phyloP scores from a whole-genome alignment of 345 rosid species.

The Schrenkiella parvula region DNA sequence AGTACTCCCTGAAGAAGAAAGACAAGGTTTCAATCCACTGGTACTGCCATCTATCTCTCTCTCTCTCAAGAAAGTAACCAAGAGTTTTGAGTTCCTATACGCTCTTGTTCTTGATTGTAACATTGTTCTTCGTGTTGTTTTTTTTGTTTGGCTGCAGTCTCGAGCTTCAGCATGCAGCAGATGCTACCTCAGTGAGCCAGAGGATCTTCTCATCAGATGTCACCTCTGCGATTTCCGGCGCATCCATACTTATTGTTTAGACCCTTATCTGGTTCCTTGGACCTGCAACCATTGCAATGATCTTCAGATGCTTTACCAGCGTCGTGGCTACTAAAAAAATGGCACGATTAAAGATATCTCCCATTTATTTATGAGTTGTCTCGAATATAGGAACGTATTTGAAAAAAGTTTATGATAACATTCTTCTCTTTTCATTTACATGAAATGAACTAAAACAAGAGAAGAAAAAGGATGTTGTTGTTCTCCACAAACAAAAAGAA shows the following conservation, averaged over 20 bases:
- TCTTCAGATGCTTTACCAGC: constrained; percentile 54
- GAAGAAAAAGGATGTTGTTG: background rate
- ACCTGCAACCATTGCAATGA: constrained; percentile 79
- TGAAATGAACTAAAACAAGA: background rate
- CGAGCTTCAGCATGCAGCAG: constrained; percentile 47
- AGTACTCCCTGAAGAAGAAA: constrained; percentile 43
- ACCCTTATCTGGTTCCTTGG: constrained; percentile 82
- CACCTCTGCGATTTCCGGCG: constrained; percentile 55
- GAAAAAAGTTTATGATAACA: background rate
- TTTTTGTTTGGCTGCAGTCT: constrained; percentile 34
- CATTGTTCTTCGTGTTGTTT: background rate
- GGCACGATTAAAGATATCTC: background rate
- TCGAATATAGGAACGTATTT: background rate
- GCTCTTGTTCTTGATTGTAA: background rate
- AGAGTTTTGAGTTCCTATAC: background rate
- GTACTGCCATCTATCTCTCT: constrained; percentile 31
- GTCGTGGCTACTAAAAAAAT: constrained; percentile 22
- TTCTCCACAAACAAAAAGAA: background rate
- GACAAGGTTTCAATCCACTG: constrained; percentile 39
- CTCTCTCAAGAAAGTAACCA: background rate
- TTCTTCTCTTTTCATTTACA: background rate
- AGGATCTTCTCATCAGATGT: constrained; percentile 64
- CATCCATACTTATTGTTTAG: constrained; percentile 78
- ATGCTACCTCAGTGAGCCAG: constrained; percentile 68
- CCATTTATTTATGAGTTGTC: background rate